These are phyloP conservation scores for Zanthoxylum bungeanum DNA, from an alignment of 345 rosid species.

Conservation along the genomic window DNA sequence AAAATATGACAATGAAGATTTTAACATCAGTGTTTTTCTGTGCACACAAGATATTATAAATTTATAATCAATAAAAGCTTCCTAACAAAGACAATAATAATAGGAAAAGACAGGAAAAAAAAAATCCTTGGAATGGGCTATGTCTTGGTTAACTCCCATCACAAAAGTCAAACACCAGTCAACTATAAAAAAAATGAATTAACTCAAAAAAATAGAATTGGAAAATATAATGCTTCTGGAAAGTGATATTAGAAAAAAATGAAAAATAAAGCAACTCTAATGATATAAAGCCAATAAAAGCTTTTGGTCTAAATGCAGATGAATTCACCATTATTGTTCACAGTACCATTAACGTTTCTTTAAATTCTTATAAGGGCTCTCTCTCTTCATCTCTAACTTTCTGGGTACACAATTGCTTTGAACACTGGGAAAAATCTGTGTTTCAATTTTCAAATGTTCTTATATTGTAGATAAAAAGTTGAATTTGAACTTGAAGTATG, in stretches of 20 bases:
- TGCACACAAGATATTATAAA: no score
- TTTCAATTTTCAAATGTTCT: not conserved
- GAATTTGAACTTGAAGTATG: not conserved
- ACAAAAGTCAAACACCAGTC: not conserved
- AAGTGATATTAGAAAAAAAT: no score
- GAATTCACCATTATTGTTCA: not conserved
- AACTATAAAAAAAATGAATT: not conserved
- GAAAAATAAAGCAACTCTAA: not conserved
- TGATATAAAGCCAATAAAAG: not conserved
- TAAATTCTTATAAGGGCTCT: no score
- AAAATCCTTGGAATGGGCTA: not conserved
- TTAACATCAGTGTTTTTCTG: no score
- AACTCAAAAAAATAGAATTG: not conserved
- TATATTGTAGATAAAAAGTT: not conserved
- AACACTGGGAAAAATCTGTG: not conserved
- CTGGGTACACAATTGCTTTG: not conserved
- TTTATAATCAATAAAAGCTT: not conserved
- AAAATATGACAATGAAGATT: not conserved
- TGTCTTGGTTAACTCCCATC: not conserved
- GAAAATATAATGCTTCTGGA: not conserved
- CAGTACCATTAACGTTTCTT: not conserved
- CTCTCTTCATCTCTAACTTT: not conserved
- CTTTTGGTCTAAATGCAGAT: not conserved
- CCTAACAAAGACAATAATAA: not conserved
- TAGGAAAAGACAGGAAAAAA: not conserved